Evolutionary conservation across 1,284 basidiomycete genomes (phyloP).

Genomic region (Tilletia indica): DNA sequence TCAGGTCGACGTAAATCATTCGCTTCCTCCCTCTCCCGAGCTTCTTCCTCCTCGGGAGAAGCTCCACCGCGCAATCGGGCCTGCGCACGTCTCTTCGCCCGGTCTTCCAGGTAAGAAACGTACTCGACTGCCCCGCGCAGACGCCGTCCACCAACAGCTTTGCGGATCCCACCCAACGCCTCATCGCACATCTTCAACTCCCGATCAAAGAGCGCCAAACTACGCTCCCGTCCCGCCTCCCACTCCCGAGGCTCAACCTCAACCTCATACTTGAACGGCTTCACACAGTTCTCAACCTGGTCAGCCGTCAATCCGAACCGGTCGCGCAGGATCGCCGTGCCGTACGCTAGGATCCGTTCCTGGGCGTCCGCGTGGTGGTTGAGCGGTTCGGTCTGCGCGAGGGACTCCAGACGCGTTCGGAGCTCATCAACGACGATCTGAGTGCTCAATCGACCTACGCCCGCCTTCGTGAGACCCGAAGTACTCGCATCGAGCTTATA

Average conservation of each 20-base stretch:
- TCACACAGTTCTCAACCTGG: slow-evolving; percentile 99
- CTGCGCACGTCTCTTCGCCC: slow-evolving; percentile 67
- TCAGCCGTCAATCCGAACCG: slow-evolving; percentile 88
- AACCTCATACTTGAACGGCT: slow-evolving; percentile 96
- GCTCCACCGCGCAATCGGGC: slow-evolving; percentile 42
- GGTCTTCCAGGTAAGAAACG: slow-evolving; percentile 78
- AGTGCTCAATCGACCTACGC: slow-evolving; percentile 91
- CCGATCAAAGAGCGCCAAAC: slow-evolving; percentile 75
- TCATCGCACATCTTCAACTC: slow-evolving; percentile 81
- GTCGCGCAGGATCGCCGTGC: slow-evolving; percentile 85
- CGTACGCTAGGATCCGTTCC: slow-evolving; percentile 84
- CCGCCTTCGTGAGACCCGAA: slow-evolving; percentile 88
- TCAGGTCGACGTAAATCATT: slow-evolving; percentile 59
- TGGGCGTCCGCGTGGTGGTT: slow-evolving; percentile 81
- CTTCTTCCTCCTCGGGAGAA: neutral
- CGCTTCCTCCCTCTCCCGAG: slow-evolving; percentile 41
- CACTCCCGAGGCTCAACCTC: slow-evolving; percentile 78
- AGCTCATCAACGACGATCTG: slow-evolving; percentile 92
- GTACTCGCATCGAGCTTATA: slow-evolving; percentile 92
- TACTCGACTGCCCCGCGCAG: slow-evolving; percentile 76
- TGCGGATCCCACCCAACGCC: slow-evolving; percentile 79
- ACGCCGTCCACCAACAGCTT: slow-evolving; percentile 78
- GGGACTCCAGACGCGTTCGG: slow-evolving; percentile 80
- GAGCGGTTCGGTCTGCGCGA: slow-evolving; percentile 81
- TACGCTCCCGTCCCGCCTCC: slow-evolving; percentile 75